These are phyloP conservation scores for Podospora tetraspora DNA, from an alignment of 495 filamentous ascomycete species.

Conservation along the genomic window DNA sequence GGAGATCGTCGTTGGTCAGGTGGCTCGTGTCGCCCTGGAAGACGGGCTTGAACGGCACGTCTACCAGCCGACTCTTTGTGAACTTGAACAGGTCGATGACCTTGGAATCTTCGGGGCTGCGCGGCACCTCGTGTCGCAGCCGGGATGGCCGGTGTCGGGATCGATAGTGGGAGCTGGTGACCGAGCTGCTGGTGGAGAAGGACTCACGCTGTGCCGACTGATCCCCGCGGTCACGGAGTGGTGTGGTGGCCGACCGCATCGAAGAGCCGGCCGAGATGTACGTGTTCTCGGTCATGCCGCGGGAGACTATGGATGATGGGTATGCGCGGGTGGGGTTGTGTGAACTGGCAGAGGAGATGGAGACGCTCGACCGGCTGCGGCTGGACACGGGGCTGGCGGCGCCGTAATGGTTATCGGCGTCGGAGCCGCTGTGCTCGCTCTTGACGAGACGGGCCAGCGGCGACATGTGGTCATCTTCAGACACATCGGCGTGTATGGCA, in stretches of 20 bases:
- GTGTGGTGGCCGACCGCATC: slow-evolving; percentile 37
- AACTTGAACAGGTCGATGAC: slow-evolving; percentile 65
- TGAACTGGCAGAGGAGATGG: slow-evolving; percentile 47
- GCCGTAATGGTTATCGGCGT: slow-evolving; percentile 49
- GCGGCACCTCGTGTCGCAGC: slow-evolving; percentile 74
- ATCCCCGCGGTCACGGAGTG: slow-evolving; percentile 32
- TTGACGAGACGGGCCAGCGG: slow-evolving; percentile 61
- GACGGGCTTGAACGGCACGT: slow-evolving; percentile 70
- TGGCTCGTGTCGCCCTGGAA: slow-evolving; percentile 55
- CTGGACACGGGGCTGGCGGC: slow-evolving; percentile 59
- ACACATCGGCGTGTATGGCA: slow-evolving; percentile 51
- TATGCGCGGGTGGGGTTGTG: slow-evolving; percentile 34
- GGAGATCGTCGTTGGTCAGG: slow-evolving; percentile 76
- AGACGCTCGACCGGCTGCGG: slow-evolving; percentile 60
- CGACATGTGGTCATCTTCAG: slow-evolving; percentile 58
- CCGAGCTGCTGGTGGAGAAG: slow-evolving; percentile 53
- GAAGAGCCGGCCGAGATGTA: slow-evolving; percentile 61
- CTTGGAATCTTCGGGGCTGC: slow-evolving; percentile 53
- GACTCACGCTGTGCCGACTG: slow-evolving; percentile 43
- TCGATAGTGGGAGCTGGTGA: slow-evolving; percentile 60
- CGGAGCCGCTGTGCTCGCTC: slow-evolving; percentile 43
- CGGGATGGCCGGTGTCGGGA: slow-evolving; percentile 61
- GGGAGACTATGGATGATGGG: slow-evolving; percentile 44
- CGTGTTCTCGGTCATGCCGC: slow-evolving; percentile 51
- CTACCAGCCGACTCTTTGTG: slow-evolving; percentile 65